Evolutionary conservation across 2,329 filamentous ascomycete genomes (phyloP).

Genomic region (Herpotrichia juniperi): DNA sequence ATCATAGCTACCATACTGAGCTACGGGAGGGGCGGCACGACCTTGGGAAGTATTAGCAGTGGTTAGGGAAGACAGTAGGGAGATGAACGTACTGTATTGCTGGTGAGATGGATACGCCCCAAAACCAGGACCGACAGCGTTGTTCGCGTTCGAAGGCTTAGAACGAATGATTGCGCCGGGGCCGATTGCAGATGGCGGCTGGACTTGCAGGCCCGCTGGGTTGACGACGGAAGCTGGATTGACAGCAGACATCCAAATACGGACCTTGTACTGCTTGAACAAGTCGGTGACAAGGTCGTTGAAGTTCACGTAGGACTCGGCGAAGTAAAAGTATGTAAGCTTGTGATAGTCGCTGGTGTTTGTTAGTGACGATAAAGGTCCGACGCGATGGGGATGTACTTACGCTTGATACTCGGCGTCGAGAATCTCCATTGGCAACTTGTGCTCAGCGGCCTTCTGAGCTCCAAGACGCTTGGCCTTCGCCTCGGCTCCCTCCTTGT

Average conservation of each 20-base stretch:
- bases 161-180: conserved; percentile 43
- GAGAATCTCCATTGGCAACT: conserved; percentile 96
- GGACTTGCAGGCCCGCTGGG: conserved; percentile 38
- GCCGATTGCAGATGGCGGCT: conserved; percentile 45
- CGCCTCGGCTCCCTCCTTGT: conserved; percentile 97
- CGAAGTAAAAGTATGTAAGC: conserved; percentile 98
- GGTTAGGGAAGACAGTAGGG: conserved; percentile 2
- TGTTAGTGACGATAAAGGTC: conserved; percentile 23
- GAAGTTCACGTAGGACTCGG: conserved; percentile 98
- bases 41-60: conserved; percentile 8
- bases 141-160: conserved; percentile 21
- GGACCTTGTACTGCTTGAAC: conserved; percentile 99
- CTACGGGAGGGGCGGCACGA: conserved; percentile 8
- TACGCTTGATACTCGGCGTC: conserved; percentile 99
- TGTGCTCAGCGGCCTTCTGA: conserved; percentile 94
- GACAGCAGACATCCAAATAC: conserved; percentile 99
- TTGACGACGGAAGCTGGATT: conserved; percentile 87
- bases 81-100: conserved; percentile 31
- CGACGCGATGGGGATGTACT: conserved; percentile 51
- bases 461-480: conserved; percentile 97
- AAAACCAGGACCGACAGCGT: conserved; percentile 41
- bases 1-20: conserved; percentile 26
- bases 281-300: conserved; percentile 96
- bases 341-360: conserved; percentile 91
- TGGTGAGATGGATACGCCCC: conserved; percentile 31